phyloP scores from a whole-genome alignment of 2,329 filamentous ascomycete genomes.

The Metarhizium sp. region DNA sequence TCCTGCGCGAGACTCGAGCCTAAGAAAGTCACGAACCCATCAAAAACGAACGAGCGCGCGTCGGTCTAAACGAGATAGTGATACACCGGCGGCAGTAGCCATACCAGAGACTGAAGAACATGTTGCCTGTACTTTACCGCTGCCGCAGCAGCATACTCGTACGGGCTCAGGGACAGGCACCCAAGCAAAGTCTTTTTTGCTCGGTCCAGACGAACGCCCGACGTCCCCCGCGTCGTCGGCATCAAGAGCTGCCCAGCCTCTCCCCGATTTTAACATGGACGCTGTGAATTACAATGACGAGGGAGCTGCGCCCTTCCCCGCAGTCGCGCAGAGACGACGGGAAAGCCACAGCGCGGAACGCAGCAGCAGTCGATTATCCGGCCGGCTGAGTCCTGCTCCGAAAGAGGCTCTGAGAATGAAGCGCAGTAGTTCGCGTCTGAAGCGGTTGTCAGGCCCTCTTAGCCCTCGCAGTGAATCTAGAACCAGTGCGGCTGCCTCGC shows the following conservation, averaged over 20 bases:
- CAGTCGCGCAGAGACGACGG: constrained; percentile 52
- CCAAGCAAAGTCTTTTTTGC: constrained; percentile 12
- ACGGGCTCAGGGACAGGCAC: constrained; percentile 5
- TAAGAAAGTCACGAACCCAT: constrained; percentile 46
- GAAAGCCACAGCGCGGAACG: constrained; percentile 40
- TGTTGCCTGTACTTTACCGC: not conserved
- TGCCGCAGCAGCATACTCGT: not conserved
- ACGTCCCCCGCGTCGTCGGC: constrained; percentile 10
- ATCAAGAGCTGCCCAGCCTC: constrained; percentile 10
- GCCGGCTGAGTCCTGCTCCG: constrained; percentile 38
- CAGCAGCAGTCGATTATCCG: constrained; percentile 34
- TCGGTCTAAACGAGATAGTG: constrained; percentile 39
- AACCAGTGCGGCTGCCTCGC: constrained; percentile 13
- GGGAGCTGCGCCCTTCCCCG: constrained; percentile 61
- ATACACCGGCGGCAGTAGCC: constrained; percentile 22
- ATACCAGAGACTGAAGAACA: constrained; percentile 35
- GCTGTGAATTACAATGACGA: constrained; percentile 41
- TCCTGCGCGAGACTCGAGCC: constrained; percentile 58
- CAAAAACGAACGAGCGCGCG: constrained; percentile 44
- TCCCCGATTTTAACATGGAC: constrained; percentile 17
- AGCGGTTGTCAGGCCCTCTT: constrained; percentile 43
- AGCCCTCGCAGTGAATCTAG: constrained; percentile 32
- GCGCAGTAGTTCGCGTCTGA: constrained; percentile 48
- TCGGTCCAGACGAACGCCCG: constrained; percentile 13
- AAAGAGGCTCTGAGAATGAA: constrained; percentile 36